Percentiles rank a stretch among this genome's conserved stretches.
Conservation (phyloP, 2,329 filamentous ascomycete species). For the Penicillium sp. region DNA sequence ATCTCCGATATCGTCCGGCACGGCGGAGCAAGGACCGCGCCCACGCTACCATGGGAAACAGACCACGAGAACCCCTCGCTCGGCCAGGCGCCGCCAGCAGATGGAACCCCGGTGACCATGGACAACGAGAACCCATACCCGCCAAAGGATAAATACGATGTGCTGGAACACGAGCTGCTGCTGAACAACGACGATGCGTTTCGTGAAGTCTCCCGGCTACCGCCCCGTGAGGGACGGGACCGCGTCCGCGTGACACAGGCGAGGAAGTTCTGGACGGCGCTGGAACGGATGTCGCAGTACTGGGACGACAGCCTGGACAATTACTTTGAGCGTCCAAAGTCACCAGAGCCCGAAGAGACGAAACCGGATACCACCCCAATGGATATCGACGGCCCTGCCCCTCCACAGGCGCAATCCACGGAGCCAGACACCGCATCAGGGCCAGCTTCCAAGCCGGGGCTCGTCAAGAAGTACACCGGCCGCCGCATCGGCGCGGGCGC, state of each 20-base stretch:
- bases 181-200: constrained; percentile 63
- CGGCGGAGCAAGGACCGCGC: constrained; percentile 38
- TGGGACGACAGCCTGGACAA: constrained; percentile 66
- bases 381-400: constrained; percentile 30
- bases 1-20: constrained; percentile 42
- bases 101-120: constrained; percentile 37
- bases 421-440: neutral
- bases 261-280: constrained; percentile 64
- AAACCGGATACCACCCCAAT: constrained; percentile 27
- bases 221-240: constrained; percentile 49
- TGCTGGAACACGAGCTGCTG: constrained; percentile 56
- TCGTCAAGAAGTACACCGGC: constrained; percentile 57
- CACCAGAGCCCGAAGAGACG: constrained; percentile 30
- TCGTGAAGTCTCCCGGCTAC: constrained; percentile 57
- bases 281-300: constrained; percentile 65
- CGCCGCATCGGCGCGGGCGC: constrained; percentile 61
- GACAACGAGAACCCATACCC: constrained; percentile 57
- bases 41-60: constrained; percentile 45
- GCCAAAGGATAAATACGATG: constrained; percentile 54
- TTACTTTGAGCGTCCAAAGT: constrained; percentile 52
- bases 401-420: neutral
- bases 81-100: constrained; percentile 1
- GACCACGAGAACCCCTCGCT: constrained; percentile 18
- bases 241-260: constrained; percentile 60
- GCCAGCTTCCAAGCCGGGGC: constrained; percentile 8